Conservation (phyloP, 1,284 basidiomycete genomes). For the Apiotrichum sp. region DNA sequence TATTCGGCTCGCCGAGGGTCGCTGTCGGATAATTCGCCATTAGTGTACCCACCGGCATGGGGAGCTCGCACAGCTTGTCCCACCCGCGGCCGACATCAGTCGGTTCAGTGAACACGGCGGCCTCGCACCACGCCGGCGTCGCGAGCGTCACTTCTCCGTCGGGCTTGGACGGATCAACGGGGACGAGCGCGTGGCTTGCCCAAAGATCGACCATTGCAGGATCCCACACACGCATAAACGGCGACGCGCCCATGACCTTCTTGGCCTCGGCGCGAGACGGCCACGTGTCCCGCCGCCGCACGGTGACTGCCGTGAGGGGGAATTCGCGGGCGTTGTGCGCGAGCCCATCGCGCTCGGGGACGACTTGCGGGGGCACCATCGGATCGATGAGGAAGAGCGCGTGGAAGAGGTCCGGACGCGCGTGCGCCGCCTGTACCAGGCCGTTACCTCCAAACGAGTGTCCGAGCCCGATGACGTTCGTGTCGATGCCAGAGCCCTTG, state of each 20-base stretch:
- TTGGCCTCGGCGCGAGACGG: constrained; percentile 2
- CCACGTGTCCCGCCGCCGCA: constrained; percentile 9
- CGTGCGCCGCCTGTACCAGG: constrained; percentile 54
- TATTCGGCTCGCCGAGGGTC: constrained; percentile 25
- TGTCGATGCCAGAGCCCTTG: neutral
- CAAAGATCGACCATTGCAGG: constrained; percentile 61
- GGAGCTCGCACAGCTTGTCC: constrained; percentile 27
- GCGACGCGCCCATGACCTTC: constrained; percentile 34
- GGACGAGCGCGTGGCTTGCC: constrained; percentile 56
- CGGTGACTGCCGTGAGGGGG: constrained; percentile 20
- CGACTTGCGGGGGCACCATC: constrained; percentile 52
- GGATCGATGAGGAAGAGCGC: constrained; percentile 75
- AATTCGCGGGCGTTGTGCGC: constrained; percentile 63
- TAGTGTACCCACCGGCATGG: constrained; percentile 20
- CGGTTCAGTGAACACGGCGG: constrained; percentile 29
- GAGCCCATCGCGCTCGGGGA: constrained; percentile 68
- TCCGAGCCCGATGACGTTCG: constrained; percentile 9
- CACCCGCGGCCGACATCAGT: constrained; percentile 27
- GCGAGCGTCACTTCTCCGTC: constrained; percentile 25
- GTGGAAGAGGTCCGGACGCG: constrained; percentile 62
- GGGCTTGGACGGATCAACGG: constrained; percentile 18
- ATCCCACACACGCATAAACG: constrained; percentile 47
- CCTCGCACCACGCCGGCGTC: constrained; percentile 34
- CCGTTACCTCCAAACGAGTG: constrained; percentile 9
- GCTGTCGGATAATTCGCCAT: constrained; percentile 21